Conservation (phyloP, 768 basidiomycete species). For the Clitopilus hobsonii region DNA sequence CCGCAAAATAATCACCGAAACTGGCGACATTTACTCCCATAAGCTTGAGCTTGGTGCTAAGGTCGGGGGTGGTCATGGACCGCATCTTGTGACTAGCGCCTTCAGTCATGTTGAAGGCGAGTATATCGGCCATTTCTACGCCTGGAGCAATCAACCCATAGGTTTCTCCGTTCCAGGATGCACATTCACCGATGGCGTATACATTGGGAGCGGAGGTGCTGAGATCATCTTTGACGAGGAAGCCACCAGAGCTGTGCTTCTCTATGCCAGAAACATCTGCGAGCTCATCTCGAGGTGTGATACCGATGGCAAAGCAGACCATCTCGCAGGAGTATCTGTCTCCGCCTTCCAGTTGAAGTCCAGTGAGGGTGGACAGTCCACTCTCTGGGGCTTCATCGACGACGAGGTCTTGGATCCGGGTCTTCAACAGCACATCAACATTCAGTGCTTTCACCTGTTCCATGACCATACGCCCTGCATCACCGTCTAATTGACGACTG, state of each 20-base stretch:
- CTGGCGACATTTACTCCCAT: conserved; percentile 51
- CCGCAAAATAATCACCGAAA: conserved; percentile 72
- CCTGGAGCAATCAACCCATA: conserved; percentile 78
- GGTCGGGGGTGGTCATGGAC: conserved; percentile 53
- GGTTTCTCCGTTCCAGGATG: conserved; percentile 60
- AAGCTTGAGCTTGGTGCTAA: conserved; percentile 65
- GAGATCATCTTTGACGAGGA: conserved; percentile 53
- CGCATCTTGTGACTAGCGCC: conserved; percentile 33
- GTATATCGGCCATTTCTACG: conserved; percentile 65
- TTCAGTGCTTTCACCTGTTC: conserved; percentile 15
- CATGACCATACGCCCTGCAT: conserved; percentile 19
- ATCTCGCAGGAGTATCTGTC: conserved; percentile 42
- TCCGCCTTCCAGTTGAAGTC: conserved; percentile 47
- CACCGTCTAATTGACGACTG: conserved; percentile 21
- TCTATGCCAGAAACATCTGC: conserved; percentile 49
- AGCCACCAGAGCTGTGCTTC: conserved; percentile 45
- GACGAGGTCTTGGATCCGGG: conserved; percentile 3
- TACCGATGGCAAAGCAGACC: conserved; percentile 67
- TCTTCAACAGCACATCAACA: conserved; percentile 10
- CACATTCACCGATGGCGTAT: conserved; percentile 77
- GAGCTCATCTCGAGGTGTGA: conserved; percentile 66
- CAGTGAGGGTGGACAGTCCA: conserved; percentile 33
- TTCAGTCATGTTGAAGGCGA: conserved; percentile 65
- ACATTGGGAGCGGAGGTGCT: conserved; percentile 54
- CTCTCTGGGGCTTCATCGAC: background rate